A percentile compares a stretch with the other conserved stretches of the same genome.
Conservation (phyloP, 2,329 filamentous ascomycete genomes). For the Colletotrichum falcatum region DNA sequence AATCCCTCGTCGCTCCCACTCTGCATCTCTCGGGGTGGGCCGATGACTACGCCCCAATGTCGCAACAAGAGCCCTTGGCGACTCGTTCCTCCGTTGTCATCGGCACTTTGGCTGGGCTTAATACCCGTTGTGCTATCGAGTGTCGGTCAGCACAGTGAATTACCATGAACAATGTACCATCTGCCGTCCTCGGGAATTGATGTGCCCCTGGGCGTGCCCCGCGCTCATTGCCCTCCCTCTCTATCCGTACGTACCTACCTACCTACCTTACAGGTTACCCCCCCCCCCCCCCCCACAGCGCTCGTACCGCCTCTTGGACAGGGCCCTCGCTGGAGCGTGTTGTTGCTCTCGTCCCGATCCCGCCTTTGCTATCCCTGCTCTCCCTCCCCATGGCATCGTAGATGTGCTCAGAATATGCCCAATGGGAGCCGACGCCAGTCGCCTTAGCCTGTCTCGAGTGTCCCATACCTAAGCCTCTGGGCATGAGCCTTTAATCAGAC, state of each 20-base stretch:
- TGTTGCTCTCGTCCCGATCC: conserved; percentile 22
- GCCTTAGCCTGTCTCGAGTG: conserved; percentile 39
- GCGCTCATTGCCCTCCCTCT: no score
- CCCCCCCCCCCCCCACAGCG: no score
- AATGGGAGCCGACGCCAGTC: conserved; percentile 27
- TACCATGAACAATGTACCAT: no score
- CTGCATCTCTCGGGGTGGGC: background rate
- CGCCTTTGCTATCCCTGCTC: conserved; percentile 28
- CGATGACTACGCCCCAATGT: conserved; percentile 5
- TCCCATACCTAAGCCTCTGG: conserved; percentile 19
- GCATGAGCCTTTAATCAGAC: conserved; percentile 39
- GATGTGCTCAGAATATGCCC: conserved; percentile 22
- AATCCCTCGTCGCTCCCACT: conserved; percentile 19
- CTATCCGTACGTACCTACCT: background rate
- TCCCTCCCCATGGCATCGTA: conserved; percentile 29
- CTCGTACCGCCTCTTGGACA: conserved; percentile 17
- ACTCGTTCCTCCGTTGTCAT: background rate
- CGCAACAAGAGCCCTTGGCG: background rate
- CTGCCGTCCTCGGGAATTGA: conserved; percentile 25
- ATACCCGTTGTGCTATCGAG: background rate
- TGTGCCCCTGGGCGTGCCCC: conserved; percentile 1
- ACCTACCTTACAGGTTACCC: no score
- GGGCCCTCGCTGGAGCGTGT: conserved; percentile 6
- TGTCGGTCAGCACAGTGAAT: conserved; percentile 17
- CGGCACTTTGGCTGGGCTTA: background rate